Base-by-base conservation (phyloP, 2,329 filamentous ascomycete species). In the Aureobasidium sp. region DNA sequence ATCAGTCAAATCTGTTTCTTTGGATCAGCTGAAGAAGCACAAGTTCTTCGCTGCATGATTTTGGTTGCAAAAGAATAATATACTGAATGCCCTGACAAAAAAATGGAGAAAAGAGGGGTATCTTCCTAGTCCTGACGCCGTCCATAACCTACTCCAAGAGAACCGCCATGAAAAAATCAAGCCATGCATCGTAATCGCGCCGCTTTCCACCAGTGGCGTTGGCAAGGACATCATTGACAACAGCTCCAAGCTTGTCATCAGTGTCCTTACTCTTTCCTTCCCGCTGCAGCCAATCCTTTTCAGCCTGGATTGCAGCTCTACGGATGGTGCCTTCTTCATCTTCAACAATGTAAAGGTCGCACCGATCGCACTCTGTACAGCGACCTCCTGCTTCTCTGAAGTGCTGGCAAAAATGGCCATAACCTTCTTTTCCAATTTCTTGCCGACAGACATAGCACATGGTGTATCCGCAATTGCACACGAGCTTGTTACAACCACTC, bases 391-490 rank as follows among this genome's bases (percentile, higher is more conserved):
- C 90, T 10, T 90, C 87, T 9, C 94, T 84, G 73, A 97, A 97
- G 75, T 97, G 94, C 72, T 96, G 89, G 73, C 94, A 99, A 71
- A 97, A 99, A 75, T 99, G 94, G 43, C 86, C 82, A 74, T 99
- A 97, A 0, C 93, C 92, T 72, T 92, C 87, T 2, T 77, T 76
- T 55, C 83, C 78, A 20, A 82, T 76, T n/a, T 78, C 75, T 46
- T 75, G 71, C 44, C 94, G 89, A 74, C 94, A 99, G 51, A 97
- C 85, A 71, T 99, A 99, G 74, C 94, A 99, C 93, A 97, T 97
- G 68, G 89, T 88, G 76, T 97, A 97, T 9, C 94, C 94, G 75
- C 94, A 99, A 17, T 92, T 87, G 72, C 94, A 97, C 6, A 91
- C 93, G 44, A 99, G 82, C 77, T 97, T 97, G 79, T 99, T 99